Evolutionary conservation across 2,329 filamentous ascomycete species (phyloP).

Genomic region (Colletotrichum spinosum): DNA sequence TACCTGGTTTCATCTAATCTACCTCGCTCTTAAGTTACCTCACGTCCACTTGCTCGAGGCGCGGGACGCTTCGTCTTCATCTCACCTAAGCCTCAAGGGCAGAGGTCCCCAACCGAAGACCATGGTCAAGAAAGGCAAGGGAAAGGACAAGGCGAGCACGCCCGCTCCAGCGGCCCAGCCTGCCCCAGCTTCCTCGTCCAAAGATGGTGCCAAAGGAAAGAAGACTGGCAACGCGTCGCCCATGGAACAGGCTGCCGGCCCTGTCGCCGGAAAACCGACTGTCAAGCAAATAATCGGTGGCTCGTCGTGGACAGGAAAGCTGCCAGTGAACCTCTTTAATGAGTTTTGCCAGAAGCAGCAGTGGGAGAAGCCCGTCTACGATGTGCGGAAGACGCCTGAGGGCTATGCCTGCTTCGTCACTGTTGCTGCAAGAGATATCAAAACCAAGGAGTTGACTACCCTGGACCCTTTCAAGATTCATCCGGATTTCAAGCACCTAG

Average conservation of each 20-base stretch:
- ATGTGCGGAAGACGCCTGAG: slow-evolving; percentile 78
- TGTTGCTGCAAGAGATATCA: slow-evolving; percentile 79
- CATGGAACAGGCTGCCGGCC: slow-evolving; percentile 47
- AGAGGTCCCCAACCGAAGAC: slow-evolving; percentile 1
- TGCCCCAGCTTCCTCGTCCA: slow-evolving; percentile 45
- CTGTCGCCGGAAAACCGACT: slow-evolving; percentile 63
- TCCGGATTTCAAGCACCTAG: slow-evolving; percentile 78
- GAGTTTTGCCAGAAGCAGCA: slow-evolving; percentile 97
- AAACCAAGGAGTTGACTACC: slow-evolving; percentile 81
- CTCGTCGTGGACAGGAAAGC: slow-evolving; percentile 95
- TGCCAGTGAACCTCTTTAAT: slow-evolving; percentile 91
- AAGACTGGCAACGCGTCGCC: slow-evolving; percentile 45
- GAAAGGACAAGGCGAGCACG: slow-evolving; percentile 60
- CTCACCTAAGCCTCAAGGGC: background rate
- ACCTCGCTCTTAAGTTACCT: too few relatives aligned
- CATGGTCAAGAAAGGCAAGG: slow-evolving; percentile 38
- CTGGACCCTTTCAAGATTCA: slow-evolving; percentile 88
- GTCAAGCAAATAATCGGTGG: slow-evolving; percentile 90
- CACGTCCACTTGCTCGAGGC: too few relatives aligned
- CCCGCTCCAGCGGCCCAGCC: slow-evolving; percentile 48
- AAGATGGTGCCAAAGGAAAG: slow-evolving; percentile 67
- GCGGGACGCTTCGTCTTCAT: slow-evolving; percentile 4
- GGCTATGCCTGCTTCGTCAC: slow-evolving; percentile 86
- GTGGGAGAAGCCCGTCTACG: slow-evolving; percentile 95
- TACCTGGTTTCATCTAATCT: too few relatives aligned